Percentiles rank a stretch among this genome's conserved stretches.
Conservation (phyloP, 306 rosid species). For the Prunus armeniaca region DNA sequence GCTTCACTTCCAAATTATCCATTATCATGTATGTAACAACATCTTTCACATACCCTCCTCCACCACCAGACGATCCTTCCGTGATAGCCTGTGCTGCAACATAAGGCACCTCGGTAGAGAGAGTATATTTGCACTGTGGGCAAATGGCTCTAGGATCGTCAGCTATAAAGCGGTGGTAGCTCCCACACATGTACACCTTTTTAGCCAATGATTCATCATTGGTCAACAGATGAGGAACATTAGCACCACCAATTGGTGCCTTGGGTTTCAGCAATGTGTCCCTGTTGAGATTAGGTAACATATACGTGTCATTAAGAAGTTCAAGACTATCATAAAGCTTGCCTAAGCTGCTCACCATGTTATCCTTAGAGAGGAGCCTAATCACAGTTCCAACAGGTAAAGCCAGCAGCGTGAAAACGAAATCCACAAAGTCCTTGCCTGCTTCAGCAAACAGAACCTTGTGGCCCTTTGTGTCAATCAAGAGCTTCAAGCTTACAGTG, state of each 20-base stretch:
- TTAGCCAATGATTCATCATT: background rate
- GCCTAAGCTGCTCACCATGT: constrained; percentile 40
- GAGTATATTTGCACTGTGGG: background rate
- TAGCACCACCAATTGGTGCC: rapidly evolving
- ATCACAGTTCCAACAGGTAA: constrained; percentile 31
- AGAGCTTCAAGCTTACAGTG: constrained; percentile 31
- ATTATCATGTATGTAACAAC: constrained; percentile 23
- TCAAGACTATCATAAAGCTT: constrained; percentile 47
- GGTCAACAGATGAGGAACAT: background rate
- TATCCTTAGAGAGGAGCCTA: constrained; percentile 19
- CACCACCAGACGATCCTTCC: background rate
- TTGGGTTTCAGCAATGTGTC: constrained; percentile 31
- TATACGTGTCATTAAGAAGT: constrained; percentile 27
- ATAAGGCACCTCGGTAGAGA: background rate
- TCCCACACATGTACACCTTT: background rate
- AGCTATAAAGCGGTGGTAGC: background rate
- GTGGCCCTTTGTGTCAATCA: constrained; percentile 25
- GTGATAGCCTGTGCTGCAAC: background rate
- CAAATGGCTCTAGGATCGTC: constrained; percentile 21
- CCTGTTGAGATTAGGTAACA: constrained; percentile 24
- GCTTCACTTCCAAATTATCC: constrained; percentile 33
- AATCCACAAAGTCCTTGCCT: constrained; percentile 39
- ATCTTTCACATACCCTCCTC: background rate
- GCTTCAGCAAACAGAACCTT: constrained; percentile 52
- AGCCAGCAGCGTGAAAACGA: constrained; percentile 34